phyloP scores from a whole-genome alignment of 2,329 filamentous ascomycete genomes.

The Beauveria sp. region DNA sequence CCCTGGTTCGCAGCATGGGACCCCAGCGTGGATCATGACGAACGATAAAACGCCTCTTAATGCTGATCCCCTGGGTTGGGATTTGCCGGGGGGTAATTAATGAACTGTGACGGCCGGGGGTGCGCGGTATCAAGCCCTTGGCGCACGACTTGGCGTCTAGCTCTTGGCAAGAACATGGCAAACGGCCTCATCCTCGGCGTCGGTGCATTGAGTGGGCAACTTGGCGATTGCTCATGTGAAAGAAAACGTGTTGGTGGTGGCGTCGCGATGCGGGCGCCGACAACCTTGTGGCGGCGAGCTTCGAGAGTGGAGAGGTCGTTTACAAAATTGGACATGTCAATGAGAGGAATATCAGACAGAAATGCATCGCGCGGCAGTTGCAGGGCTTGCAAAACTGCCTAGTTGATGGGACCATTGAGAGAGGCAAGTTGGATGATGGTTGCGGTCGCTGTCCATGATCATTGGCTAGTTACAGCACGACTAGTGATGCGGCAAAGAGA shows the following conservation, averaged over 20 bases:
- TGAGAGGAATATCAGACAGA: constrained; percentile 42
- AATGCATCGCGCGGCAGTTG: constrained; percentile 30
- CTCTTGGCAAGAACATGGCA: constrained; percentile 41
- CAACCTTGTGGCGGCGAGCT: constrained; percentile 23
- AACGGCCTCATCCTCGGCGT: constrained; percentile 25
- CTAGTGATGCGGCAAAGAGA: too few relatives aligned
- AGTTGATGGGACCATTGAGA: constrained; percentile 28
- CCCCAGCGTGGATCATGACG: constrained; percentile 46
- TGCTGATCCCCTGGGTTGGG: constrained; percentile 32
- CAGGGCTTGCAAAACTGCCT: constrained; percentile 26
- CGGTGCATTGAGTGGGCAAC: constrained; percentile 24
- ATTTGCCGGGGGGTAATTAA: constrained; percentile 34
- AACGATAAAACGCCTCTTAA: constrained; percentile 43
- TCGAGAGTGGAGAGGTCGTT: constrained; percentile 21
- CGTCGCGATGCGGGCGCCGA: constrained; percentile 35
- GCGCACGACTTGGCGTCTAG: constrained; percentile 1
- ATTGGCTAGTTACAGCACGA: too few relatives aligned
- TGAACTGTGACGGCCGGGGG: constrained; percentile 30
- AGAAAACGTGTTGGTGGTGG: constrained; percentile 47
- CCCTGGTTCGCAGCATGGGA: constrained; percentile 31
- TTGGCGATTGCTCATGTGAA: constrained; percentile 46
- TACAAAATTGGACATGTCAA: constrained; percentile 39
- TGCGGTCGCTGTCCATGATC: not conserved
- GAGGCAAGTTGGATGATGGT: constrained; percentile 29
- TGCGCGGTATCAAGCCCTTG: constrained; percentile 29